Conservation (phyloP, 2,329 filamentous ascomycete genomes). For the Bipolaris victoriae region DNA sequence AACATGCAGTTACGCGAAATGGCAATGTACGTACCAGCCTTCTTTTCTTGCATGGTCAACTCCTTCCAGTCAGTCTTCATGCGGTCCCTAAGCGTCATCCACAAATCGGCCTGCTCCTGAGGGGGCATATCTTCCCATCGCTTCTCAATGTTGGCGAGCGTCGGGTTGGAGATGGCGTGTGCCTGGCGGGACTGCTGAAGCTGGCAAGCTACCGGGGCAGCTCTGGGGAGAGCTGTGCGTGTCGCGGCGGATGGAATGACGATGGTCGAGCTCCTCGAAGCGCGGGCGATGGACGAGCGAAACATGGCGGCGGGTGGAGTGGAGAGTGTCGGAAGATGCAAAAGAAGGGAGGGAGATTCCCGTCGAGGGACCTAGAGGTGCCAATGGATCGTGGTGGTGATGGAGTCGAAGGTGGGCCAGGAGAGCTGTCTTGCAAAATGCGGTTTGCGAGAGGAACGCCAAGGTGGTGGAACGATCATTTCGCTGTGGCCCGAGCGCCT, state of each 20-base stretch:
- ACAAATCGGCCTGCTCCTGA: constrained; percentile 98
- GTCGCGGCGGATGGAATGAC: constrained; percentile 44
- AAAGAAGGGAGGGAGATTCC: constrained; percentile 41
- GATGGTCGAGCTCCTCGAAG: constrained; percentile 46
- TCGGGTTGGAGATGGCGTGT: constrained; percentile 97
- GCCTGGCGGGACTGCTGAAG: constrained; percentile 67
- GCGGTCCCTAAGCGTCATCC: constrained; percentile 97
- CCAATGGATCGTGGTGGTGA: constrained; percentile 48
- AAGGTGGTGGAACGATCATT: constrained; percentile 21
- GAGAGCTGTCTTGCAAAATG: constrained; percentile 30
- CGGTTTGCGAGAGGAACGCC: constrained; percentile 23
- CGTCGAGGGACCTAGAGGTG: constrained; percentile 44
- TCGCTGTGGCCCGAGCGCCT: constrained; percentile 9
- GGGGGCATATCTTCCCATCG: constrained; percentile 98
- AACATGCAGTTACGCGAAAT: constrained; percentile 19
- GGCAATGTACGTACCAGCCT: constrained; percentile 78
- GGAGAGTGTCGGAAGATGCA: constrained; percentile 46
- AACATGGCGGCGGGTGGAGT: constrained; percentile 49
- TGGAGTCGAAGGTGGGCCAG: constrained; percentile 36
- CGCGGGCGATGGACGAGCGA: constrained; percentile 49
- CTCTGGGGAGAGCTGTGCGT: constrained; percentile 42
- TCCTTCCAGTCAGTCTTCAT: constrained; percentile 99
- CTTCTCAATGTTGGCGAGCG: constrained; percentile 98
- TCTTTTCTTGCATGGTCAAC: constrained; percentile 96
- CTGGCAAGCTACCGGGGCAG: constrained; percentile 49